Evolutionary conservation across 2,329 filamentous ascomycete species (phyloP).

Genomic region (Calonectria hongkongensis): DNA sequence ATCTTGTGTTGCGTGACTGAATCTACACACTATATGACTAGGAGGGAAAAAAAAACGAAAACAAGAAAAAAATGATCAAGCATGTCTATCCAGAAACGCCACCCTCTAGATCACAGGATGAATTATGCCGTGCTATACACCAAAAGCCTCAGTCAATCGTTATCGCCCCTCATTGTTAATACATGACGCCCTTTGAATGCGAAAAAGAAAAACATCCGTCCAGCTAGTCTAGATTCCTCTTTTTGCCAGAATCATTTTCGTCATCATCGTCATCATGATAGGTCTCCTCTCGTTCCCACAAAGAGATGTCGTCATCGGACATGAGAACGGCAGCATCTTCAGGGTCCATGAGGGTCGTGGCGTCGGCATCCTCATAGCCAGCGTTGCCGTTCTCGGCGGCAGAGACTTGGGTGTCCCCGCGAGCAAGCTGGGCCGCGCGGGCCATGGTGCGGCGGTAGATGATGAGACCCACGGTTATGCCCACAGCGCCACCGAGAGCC

Average conservation of each 20-base stretch:
- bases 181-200: constrained; percentile 16
- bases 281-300: constrained; percentile 69
- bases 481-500: constrained; percentile 80
- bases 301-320: constrained; percentile 75
- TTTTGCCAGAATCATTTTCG: constrained; percentile 47
- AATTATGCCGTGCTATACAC: constrained; percentile 25
- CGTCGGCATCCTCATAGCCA: constrained; percentile 67
- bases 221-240: constrained; percentile 35
- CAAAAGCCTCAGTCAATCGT: constrained; percentile 24
- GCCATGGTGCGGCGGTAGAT: constrained; percentile 86
- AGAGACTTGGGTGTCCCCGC: constrained; percentile 62
- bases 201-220: neutral
- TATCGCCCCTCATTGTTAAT: constrained; percentile 29
- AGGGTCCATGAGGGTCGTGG: constrained; percentile 65
- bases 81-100: constrained; percentile 49
- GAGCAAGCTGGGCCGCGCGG: constrained; percentile 74
- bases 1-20: constrained; percentile 22
- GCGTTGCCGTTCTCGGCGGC: constrained; percentile 59
- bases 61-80: neutral
- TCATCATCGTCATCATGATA: constrained; percentile 60
- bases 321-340: constrained; percentile 72
- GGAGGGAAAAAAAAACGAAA: constrained; percentile 27
- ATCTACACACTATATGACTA: constrained; percentile 4
- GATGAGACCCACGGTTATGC: constrained; percentile 85
- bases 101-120: constrained; percentile 45